A percentile compares a stretch with the other conserved stretches of the same genome.
phyloP scores from a whole-genome alignment of 495 filamentous ascomycete genomes.

The Penicillium antarcticum region DNA sequence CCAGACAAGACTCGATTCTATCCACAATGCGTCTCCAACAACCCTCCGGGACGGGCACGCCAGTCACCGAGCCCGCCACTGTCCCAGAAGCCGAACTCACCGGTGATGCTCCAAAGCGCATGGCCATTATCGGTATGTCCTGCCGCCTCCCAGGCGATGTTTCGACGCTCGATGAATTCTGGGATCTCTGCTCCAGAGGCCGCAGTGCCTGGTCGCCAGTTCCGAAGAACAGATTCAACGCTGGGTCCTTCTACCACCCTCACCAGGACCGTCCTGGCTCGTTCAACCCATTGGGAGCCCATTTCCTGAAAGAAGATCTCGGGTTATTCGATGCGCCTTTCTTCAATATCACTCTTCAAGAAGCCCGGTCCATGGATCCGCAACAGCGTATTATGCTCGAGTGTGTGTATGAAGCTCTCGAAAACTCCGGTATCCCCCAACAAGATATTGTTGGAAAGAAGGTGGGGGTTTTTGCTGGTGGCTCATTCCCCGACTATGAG shows the following conservation, averaged over 20 bases:
- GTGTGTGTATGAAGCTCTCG: conserved; percentile 43
- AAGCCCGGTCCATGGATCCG: conserved; percentile 46
- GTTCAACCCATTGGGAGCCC: conserved; percentile 20
- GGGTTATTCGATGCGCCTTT: conserved; percentile 56
- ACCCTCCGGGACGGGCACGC: conserved; percentile 14
- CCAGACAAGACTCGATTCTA: background rate
- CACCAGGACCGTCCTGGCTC: conserved; percentile 25
- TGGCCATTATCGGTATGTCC: conserved; percentile 48
- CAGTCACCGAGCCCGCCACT: background rate
- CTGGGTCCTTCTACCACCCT: conserved; percentile 43
- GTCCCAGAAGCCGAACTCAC: background rate
- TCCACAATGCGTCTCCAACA: conserved; percentile 20
- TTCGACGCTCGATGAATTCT: conserved; percentile 53
- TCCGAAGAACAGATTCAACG: conserved; percentile 38
- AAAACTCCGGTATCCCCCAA: conserved; percentile 43
- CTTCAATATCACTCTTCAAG: conserved; percentile 42
- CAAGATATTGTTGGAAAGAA: conserved; percentile 40
- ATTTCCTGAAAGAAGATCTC: conserved; percentile 50
- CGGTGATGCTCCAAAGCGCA: conserved; percentile 18
- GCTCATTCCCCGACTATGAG: conserved; percentile 44
- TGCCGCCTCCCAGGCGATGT: conserved; percentile 49
- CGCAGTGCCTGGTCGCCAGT: conserved; percentile 27
- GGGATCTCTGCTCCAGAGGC: conserved; percentile 43
- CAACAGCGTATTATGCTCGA: conserved; percentile 48
- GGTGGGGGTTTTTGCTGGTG: conserved; percentile 46